Base-by-base conservation (phyloP, 1,139 yeast species). In the Pichia sp. region DNA sequence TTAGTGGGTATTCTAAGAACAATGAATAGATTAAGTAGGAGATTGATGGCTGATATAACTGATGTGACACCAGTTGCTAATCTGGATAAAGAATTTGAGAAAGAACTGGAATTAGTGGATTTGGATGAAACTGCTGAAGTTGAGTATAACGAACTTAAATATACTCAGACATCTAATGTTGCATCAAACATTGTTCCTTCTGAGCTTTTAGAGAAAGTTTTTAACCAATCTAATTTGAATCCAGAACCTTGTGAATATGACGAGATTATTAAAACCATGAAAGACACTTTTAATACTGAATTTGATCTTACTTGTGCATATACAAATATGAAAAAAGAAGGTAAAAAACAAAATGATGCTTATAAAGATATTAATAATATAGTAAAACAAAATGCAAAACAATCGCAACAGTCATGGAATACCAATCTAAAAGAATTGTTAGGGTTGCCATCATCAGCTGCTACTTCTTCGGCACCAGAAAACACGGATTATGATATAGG, bases 11-110 rank as follows among this genome's bases (percentile, higher is more conserved):
- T 89, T 36, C 75, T 92, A 71, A 76, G 84, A 57, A 87, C 95
- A 53, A 89, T 90, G 95, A 92, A 92, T 66, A 78, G 88, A 53
- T 71, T 92, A 45, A 84, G 95, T 57, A 81, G 88, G 50, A 80
- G 90, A 57, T 86, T 92, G 86, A 78, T 88, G 54, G 76, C 78
- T 18, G 61, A 57, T 34, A 61, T 61, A 39, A 60, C 57, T 26
- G 69, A 64, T 34, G 65, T 61, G 28, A 62, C 63, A 26, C 62
- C 63, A 7, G 58, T 56, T 27, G 70, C 67, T 39, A 68, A 72
- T 48, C 42, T 57, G 28, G 70, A 61, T 43, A 71, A 70, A 34
- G 64, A 68, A 7, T 66, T 69, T 39, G 57, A 53, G 43, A 55
- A 56, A 50, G 90, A 84, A 55, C 66, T 85, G 42, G 72, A 75